Evolutionary conservation across 495 filamentous ascomycete species (phyloP), one percentile per base, ranked within the genome.

Genomic region (Evernia prunastri): DNA sequence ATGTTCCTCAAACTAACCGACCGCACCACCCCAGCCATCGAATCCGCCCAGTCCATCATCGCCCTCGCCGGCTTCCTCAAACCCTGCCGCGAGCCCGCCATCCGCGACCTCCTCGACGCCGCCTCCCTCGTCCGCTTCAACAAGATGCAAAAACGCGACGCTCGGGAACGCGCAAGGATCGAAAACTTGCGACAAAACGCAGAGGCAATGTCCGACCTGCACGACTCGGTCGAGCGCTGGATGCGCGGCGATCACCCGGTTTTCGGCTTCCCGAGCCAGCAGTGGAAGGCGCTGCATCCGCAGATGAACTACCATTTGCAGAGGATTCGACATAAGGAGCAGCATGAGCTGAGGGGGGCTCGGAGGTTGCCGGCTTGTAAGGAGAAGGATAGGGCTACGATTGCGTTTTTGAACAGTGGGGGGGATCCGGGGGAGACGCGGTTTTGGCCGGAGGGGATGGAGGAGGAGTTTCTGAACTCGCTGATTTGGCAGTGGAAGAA

Each of bases 301-400:
- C 51, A 54, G 29, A 54, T 54, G 51, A 54, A 54, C 11, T 54
- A 54, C 17, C 51, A 54, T 33, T n/a, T 54, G 51, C 51, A 54
- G 7, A 18, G 51, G 6, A 54, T 54, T 7, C 33, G 27, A 29
- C 51, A 54, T 35, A 29, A 17, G 8, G 51, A 54, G 51, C 51
- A 54, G 51, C 51, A 54, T 54, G 51, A 33, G 51, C 51, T 54
- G 15, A 20, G 51, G 51, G 51, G 51, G 3, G 0, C 29, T 3
- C 7, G 2, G 15, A 54, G 51, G 10, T 17, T 33, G 8, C 6
- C 13, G 27, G 51, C 29, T 54, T 54, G 51, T 33, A 33, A 29
- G 51, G 51, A 31, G 15, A 54, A 33, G 51, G 51, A 54, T 18
- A 31, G 29, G 29, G 51, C 51, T 29, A 54, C 51, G 15, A 33